Conservation (phyloP, 2,329 filamentous ascomycete species). For the Fusarium penzigii region DNA sequence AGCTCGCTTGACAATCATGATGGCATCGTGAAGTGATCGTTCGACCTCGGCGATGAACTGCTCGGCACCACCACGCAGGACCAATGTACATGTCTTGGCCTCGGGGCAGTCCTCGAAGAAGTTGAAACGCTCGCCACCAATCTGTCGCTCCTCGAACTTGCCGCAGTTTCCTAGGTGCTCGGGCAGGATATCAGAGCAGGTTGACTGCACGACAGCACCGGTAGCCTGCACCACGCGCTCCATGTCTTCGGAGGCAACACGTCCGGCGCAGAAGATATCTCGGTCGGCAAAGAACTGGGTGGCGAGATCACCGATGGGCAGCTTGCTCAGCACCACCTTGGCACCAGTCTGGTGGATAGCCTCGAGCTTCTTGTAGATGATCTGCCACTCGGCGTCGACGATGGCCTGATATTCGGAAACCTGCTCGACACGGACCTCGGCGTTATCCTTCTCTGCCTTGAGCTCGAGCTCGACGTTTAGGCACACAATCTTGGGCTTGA, state of each 20-base stretch:
- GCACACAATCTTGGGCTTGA: conserved; percentile 93
- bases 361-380: conserved; percentile 99
- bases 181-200: conserved; percentile 89
- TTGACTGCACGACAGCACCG: conserved; percentile 88
- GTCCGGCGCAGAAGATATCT: conserved; percentile 96
- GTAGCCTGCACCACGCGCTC: conserved; percentile 95
- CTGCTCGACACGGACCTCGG: conserved; percentile 95
- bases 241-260: conserved; percentile 88
- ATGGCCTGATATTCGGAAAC: conserved; percentile 99
- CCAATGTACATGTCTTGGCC: conserved; percentile 94
- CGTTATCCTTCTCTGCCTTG: conserved; percentile 99
- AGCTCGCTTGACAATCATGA: conserved; percentile 99
- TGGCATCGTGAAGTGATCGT: conserved; percentile 95
- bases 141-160: conserved; percentile 91
- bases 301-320: conserved; percentile 95
- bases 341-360: conserved; percentile 90
- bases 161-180: conserved; percentile 92
- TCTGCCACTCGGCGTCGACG: conserved; percentile 99
- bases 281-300: conserved; percentile 98
- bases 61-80: conserved; percentile 93
- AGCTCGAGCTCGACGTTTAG: conserved; percentile 97
- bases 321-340: conserved; percentile 95
- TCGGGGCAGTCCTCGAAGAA: conserved; percentile 95
- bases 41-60: conserved; percentile 99
- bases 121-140: conserved; percentile 97